Evolutionary conservation across 805 yeast species (phyloP).

Genomic region (Kuraishia borneana): DNA sequence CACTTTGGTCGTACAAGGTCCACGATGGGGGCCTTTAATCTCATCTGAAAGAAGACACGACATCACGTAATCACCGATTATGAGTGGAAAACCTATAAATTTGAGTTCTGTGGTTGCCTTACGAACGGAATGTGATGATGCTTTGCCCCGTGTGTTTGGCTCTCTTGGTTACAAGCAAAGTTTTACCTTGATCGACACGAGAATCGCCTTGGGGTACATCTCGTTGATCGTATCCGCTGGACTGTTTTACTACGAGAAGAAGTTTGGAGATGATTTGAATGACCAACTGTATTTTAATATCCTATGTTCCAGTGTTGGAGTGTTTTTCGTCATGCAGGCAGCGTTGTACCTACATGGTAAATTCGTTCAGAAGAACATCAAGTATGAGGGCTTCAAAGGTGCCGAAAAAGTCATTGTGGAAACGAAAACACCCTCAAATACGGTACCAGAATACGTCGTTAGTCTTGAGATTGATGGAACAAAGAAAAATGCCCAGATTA

Average conservation of each 20-base stretch:
- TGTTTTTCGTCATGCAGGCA: slow-evolving; percentile 25
- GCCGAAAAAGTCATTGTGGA: slow-evolving; percentile 26
- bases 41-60: too few relatives aligned
- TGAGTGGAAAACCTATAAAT: too few relatives aligned
- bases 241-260: slow-evolving; percentile 37
- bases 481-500: slow-evolving; percentile 12
- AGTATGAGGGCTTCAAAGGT: slow-evolving; percentile 30
- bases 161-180: slow-evolving; percentile 36
- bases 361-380: slow-evolving; percentile 28
- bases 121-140: slow-evolving; percentile 38
- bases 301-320: slow-evolving; percentile 23
- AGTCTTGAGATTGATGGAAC: slow-evolving; percentile 17
- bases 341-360: slow-evolving; percentile 22
- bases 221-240: slow-evolving; percentile 35
- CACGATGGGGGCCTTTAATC: too few relatives aligned
- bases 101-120: slow-evolving; percentile 34
- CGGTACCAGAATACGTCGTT: slow-evolving; percentile 32
- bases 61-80: too few relatives aligned
- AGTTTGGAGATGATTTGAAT: slow-evolving; percentile 27
- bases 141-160: slow-evolving; percentile 26
- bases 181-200: slow-evolving; percentile 31
- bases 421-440: slow-evolving; percentile 24
- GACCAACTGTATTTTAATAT: slow-evolving; percentile 22
- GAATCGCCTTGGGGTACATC: slow-evolving; percentile 35
- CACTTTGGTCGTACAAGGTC: too few relatives aligned